Evolutionary conservation across 2,329 filamentous ascomycete genomes (phyloP), one percentile per base, ranked within the genome.

Genomic region (Davidsoniella neocaledoniae): DNA sequence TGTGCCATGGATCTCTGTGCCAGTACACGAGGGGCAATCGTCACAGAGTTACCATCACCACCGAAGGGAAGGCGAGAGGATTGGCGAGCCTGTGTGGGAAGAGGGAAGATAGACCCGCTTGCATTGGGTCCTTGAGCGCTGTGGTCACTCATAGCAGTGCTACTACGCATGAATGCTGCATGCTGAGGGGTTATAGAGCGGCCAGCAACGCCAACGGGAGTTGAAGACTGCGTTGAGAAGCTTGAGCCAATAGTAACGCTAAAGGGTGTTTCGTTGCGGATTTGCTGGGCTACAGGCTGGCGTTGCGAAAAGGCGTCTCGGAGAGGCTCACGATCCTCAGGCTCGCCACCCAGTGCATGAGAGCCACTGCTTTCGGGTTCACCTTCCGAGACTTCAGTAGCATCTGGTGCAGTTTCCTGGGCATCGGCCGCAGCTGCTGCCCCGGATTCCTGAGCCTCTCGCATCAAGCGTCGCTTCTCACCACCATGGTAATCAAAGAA

Each of bases 271-370:
- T 88, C 83, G 33, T 86, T 83, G 8, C 87, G 85, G 2, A 83
- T 33, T 19, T 49, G 80, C 58, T 87, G 86, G 6, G 86, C 79
- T 10, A 76, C 77, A 53, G 78, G 76, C 46, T 79, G 74, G 54
- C 79, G 74, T 52, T 76, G 74, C 41, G 74, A 71, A 39, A 73
- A 73, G 38, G 64, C 64, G 46, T 76, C 74, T 16, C 70, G 68
- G 16, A 64, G 60, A 42, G 66, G 65, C 19, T 86, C 81, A 54
- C 76, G 73, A 56, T 94, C 86, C 61, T 96, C 90, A 0, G 90
- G 90, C 61, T 96, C 90, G 41, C 90, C 90, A 51, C 90, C 90
- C 16, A 96, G 72, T 52, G 93, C 88, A 52, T 91, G 71, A 61
- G 90, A 96, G 12, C 78, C 77, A 43, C 84, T 85, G 56, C 83